A percentile compares a stretch with the other conserved stretches of the same genome.
Evolutionary conservation across 78 protist genomes (phyloP).

Genomic region (Dictyostelium firmibasis): DNA sequence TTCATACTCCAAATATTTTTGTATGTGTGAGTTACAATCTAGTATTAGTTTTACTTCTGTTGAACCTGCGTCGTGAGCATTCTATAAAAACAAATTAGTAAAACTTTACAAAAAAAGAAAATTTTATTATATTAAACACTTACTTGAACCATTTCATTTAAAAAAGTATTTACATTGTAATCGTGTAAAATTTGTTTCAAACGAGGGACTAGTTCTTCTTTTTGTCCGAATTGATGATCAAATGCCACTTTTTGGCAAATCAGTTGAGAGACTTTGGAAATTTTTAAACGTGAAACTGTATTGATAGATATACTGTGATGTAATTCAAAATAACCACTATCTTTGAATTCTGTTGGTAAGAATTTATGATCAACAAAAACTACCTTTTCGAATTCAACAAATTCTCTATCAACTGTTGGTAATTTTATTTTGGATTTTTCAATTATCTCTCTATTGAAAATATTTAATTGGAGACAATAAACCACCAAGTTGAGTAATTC

Average conservation of each 20-base stretch:
- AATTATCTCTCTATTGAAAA: background rate
- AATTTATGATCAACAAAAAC: background rate
- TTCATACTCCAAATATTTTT: too few relatives aligned
- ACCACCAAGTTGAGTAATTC: background rate
- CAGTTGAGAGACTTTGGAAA: background rate
- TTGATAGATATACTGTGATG: background rate
- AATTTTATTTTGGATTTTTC: background rate
- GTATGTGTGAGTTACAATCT: conserved; percentile 14
- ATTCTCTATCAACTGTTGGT: background rate
- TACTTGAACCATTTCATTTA: conserved; percentile 79
- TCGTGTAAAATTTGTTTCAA: background rate
- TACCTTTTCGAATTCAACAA: background rate
- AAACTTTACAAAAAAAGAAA: background rate
- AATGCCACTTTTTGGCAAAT: background rate
- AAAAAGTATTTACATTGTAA: background rate
- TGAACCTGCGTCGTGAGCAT: conserved; percentile 89
- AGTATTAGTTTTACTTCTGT: conserved; percentile 30
- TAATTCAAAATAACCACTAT: background rate
- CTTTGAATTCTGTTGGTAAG: background rate
- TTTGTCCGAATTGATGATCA: background rate
- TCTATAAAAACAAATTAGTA: conserved; percentile 32
- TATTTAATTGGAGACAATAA: background rate
- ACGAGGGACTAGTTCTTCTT: conserved; percentile 4
- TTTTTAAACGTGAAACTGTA: background rate
- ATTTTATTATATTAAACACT: background rate